Conservation (phyloP, 2,329 filamentous ascomycete genomes). For the Xylaria sp. region DNA sequence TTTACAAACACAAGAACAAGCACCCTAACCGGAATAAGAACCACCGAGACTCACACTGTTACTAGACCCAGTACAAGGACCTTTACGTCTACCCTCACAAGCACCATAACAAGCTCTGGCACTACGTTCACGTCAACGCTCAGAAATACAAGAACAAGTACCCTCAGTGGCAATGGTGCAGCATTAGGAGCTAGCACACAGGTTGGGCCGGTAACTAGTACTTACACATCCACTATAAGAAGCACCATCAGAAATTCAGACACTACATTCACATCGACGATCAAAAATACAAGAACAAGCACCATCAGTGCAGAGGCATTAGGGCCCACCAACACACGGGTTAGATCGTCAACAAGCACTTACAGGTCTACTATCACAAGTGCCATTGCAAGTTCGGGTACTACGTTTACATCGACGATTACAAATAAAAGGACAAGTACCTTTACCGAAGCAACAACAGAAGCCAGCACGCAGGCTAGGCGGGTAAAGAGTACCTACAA, state of each 20-base stretch:
- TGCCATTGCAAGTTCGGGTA: slow-evolving; percentile 6
- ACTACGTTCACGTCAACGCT: slow-evolving; percentile 10
- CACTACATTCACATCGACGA: slow-evolving; percentile 9
- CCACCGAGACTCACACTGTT: no score
- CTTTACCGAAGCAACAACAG: not conserved
- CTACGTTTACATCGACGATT: slow-evolving; percentile 10
- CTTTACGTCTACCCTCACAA: slow-evolving; percentile 5
- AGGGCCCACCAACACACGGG: no score
- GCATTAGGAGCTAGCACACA: no score
- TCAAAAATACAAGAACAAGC: slow-evolving; percentile 15
- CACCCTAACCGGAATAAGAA: not conserved
- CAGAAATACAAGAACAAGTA: slow-evolving; percentile 2
- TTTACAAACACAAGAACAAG: slow-evolving; percentile 1
- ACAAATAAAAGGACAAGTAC: slow-evolving; percentile 18
- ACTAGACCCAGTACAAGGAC: no score
- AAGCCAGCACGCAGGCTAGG: no score
- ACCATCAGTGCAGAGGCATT: slow-evolving; percentile 3
- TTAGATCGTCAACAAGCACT: not conserved
- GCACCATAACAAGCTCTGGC: slow-evolving; percentile 4
- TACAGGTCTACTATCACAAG: slow-evolving; percentile 5
- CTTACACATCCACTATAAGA: slow-evolving; percentile 3
- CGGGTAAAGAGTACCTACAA: no score
- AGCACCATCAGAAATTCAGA: slow-evolving; percentile 9
- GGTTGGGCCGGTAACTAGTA: not conserved
- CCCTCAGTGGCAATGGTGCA: no score